Conservation (phyloP, 768 basidiomycete genomes). For the Tulasnella sp. region DNA sequence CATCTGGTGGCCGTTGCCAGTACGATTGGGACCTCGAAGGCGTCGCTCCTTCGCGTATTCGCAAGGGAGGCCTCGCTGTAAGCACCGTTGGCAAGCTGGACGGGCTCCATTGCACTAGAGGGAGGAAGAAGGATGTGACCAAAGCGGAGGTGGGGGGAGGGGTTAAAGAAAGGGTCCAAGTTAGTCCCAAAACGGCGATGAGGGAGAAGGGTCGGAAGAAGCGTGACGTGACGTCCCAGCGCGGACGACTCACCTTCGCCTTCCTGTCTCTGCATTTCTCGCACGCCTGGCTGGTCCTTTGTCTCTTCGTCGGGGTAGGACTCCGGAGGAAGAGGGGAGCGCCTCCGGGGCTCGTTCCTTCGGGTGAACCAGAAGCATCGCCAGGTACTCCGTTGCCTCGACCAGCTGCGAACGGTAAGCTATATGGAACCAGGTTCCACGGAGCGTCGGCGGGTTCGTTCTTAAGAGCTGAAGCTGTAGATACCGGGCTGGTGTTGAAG, state of each 20-base stretch:
- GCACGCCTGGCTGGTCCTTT: conserved; percentile 39
- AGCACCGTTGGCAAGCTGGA: conserved; percentile 36
- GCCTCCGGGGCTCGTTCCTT: conserved; percentile 6
- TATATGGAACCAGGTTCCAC: conserved; percentile 28
- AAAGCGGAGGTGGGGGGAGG: neutral
- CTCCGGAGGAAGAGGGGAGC: conserved; percentile 31
- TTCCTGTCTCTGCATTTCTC: conserved; percentile 39
- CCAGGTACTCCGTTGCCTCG: neutral
- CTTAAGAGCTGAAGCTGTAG: neutral
- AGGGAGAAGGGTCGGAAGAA: neutral
- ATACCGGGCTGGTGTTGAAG: neutral
- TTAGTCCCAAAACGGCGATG: neutral
- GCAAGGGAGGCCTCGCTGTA: conserved; percentile 32
- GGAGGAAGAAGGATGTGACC: conserved; percentile 8
- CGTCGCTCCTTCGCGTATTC: conserved; percentile 33
- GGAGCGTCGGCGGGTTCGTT: conserved; percentile 9
- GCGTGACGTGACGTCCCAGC: neutral
- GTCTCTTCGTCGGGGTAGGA: conserved; percentile 30
- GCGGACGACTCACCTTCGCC: conserved; percentile 36
- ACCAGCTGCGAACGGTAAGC: neutral
- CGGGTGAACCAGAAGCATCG: conserved; percentile 1
- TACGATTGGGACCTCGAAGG: conserved; percentile 35
- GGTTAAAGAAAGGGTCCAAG: neutral
- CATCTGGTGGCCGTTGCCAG: neutral
- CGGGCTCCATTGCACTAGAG: conserved; percentile 35